Evolutionary conservation across 352 stramenopile genomes (phyloP), one percentile per base, ranked within the genome.

Genomic region (Globisporangium echinulatum): DNA sequence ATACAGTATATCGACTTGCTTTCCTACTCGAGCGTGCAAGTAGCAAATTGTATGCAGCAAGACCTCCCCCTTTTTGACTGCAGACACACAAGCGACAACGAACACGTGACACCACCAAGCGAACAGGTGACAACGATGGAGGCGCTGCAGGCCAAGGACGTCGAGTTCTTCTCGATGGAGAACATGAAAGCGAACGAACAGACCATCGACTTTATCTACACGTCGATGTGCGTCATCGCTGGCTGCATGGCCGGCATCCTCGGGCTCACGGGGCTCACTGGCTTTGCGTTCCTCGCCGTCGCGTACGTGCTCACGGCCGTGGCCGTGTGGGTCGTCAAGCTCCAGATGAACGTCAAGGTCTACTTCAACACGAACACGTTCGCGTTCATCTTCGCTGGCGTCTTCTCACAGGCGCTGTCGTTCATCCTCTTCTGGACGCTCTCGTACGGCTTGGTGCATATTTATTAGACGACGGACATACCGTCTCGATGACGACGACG

Each of bases 351-450:
- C 66, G 69, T 88, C 70, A 80, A 87, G 64, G 64, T 79, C 8
- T 95, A 92, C 68, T 92, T 92, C 70, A 91, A 90, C 71, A 82
- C 78, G 48, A 90, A 69, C 62, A 66, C 70, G 39, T 55, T 81
- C 6, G 68, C 67, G 51, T 93, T 93, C 62, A 67, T 93, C 67
- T 88, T 94, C 52, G 59, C 72, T 25, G 80, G 82, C 52, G 68
- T 92, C 52, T 79, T 88, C 54, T 80, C 76, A 13, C 84, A 95
- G 58, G 66, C 80, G 54, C 77, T 93, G 49, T 93, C 83, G 47
- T 94, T 92, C 67, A 88, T 95, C 62, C 79, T 95, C 63, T 95
- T 95, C 63, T 95, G 85, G 85, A 95, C 85, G 66, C 81, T 95
- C 48, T 75, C 76, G 50, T 95, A 95, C 69, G 85, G 82, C 52